Percentiles rank a stretch among this genome's conserved stretches.
phyloP scores from a whole-genome alignment of 805 yeast genomes.

The Lipomyces anomalus region DNA sequence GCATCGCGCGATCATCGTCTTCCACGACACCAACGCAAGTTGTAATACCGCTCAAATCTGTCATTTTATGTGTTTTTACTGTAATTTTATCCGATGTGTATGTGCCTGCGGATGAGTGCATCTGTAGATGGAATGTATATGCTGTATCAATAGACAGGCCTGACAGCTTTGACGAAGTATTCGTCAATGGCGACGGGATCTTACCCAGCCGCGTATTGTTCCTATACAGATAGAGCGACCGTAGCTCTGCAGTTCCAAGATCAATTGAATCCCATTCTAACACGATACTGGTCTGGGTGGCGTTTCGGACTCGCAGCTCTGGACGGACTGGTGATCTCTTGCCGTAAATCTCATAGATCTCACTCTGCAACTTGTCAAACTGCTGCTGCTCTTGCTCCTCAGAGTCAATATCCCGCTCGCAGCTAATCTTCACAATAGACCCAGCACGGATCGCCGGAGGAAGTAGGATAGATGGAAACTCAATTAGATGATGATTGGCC shows the following conservation, averaged over 20 bases:
- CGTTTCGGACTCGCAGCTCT: constrained; percentile 59
- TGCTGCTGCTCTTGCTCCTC: constrained; percentile 54
- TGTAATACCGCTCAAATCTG: constrained; percentile 87
- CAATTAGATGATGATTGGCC: constrained; percentile 87
- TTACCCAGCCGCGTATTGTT: constrained; percentile 63
- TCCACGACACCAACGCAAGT: constrained; percentile 70
- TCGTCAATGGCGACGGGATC: constrained; percentile 75
- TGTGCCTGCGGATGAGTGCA: constrained; percentile 88
- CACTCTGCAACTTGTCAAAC: constrained; percentile 65
- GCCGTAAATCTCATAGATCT: constrained; percentile 69
- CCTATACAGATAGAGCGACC: constrained; percentile 70
- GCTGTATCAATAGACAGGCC: constrained; percentile 84
- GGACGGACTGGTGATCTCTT: constrained; percentile 67
- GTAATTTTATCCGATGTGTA: constrained; percentile 61
- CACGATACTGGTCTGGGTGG: constrained; percentile 92
- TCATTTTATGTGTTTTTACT: constrained; percentile 89
- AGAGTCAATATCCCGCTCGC: constrained; percentile 67
- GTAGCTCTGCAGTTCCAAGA: constrained; percentile 75
- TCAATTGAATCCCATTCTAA: constrained; percentile 88
- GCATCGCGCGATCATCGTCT: constrained; percentile 51
- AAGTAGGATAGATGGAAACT: constrained; percentile 88
- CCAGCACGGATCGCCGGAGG: constrained; percentile 93
- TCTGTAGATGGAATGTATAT: constrained; percentile 70
- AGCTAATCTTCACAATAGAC: constrained; percentile 76
- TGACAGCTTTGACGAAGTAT: constrained; percentile 77